Conservation (phyloP, 768 basidiomycete species). For the Lactarius vividus region DNA sequence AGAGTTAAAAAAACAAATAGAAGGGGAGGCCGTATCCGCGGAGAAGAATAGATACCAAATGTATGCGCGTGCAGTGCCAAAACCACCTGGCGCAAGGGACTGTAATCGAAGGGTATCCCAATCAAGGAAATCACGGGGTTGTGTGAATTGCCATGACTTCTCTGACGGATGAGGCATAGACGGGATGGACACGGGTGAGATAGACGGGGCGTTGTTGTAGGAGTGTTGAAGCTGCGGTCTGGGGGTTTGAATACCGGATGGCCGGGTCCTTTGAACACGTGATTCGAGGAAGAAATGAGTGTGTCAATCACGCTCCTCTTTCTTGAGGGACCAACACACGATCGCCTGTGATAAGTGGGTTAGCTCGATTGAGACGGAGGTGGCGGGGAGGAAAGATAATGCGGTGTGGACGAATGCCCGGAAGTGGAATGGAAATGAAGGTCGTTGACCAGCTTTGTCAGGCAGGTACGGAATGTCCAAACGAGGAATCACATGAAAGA, state of each 20-base stretch:
- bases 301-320: not conserved
- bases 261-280: not conserved
- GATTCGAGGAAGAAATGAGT: not conserved
- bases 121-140: conserved; percentile 30
- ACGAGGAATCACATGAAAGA: conserved; percentile 21
- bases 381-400: not conserved
- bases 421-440: not conserved
- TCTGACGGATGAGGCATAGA: not conserved
- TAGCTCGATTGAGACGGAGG: too few species aligned
- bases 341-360: not conserved
- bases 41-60: conserved; percentile 50
- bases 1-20: conserved; percentile 29
- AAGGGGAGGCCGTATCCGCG: conserved; percentile 19
- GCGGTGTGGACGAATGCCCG: not conserved
- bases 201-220: not conserved
- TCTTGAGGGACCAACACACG: too few species aligned
- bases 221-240: not conserved
- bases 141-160: not conserved
- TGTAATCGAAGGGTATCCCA: conserved; percentile 47
- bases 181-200: not conserved
- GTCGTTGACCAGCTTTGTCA: not conserved
- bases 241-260: not conserved
- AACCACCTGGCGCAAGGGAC: conserved; percentile 61
- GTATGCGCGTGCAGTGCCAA: conserved; percentile 50
- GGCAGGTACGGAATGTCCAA: not conserved